A percentile compares a stretch with the other conserved stretches of the same genome.
phyloP scores from a whole-genome alignment of 2,329 filamentous ascomycete species.

The Basipetospora chlamydospora region DNA sequence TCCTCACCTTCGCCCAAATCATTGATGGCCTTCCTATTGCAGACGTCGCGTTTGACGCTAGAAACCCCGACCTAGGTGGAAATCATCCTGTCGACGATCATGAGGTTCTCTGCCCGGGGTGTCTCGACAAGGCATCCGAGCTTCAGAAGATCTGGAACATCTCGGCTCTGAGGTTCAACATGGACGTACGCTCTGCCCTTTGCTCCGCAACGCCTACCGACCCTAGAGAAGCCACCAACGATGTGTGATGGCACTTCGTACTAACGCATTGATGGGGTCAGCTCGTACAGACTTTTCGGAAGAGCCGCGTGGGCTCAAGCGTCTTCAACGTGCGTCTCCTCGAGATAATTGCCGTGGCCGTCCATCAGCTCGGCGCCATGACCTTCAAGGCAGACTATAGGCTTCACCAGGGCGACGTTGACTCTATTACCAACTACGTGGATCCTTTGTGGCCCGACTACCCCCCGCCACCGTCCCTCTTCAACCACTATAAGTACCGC shows the following conservation, averaged over 20 bases:
- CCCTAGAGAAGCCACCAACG: too few relatives aligned
- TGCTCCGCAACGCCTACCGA: too few relatives aligned
- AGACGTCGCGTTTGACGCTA: neutral
- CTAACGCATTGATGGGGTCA: too few relatives aligned
- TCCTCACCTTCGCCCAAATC: neutral
- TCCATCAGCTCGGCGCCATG: slow-evolving; percentile 16
- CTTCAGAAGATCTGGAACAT: slow-evolving; percentile 8
- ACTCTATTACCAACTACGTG: slow-evolving; percentile 11
- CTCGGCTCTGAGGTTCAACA: slow-evolving; percentile 5
- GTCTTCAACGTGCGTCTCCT: slow-evolving; percentile 16
- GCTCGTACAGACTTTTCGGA: slow-evolving; percentile 12
- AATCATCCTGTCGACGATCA: slow-evolving; percentile 7
- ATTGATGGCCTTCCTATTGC: neutral
- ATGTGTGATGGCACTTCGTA: too few relatives aligned
- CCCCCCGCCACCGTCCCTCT: slow-evolving; percentile 12
- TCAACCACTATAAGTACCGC: slow-evolving; percentile 14
- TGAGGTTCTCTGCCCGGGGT: slow-evolving; percentile 9
- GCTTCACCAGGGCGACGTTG: slow-evolving; percentile 11
- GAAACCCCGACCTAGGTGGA: neutral
- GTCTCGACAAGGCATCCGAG: slow-evolving; percentile 8
- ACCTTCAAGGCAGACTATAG: slow-evolving; percentile 11
- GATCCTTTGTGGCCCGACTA: slow-evolving; percentile 9
- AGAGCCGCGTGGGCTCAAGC: slow-evolving; percentile 11
- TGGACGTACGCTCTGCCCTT: too few relatives aligned
- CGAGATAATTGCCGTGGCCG: slow-evolving; percentile 15